Conservation (phyloP, 202 grass and related monocot species). For the Zizania palustris region DNA sequence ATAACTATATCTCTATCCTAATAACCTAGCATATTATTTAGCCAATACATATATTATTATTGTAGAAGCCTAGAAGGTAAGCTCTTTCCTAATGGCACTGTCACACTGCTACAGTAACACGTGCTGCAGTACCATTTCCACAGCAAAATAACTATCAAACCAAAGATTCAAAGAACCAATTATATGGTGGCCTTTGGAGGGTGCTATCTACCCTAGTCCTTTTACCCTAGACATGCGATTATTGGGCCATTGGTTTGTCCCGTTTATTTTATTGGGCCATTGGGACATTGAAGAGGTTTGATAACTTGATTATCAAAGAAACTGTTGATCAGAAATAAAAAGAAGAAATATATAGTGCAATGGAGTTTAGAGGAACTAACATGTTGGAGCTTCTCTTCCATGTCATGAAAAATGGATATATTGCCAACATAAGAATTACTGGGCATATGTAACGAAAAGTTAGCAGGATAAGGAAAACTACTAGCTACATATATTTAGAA, state of each 20-base stretch:
- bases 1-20: no score
- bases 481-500: conserved; percentile 10
- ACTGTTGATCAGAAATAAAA: conserved; percentile 10
- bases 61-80: no score
- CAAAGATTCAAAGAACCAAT: background rate
- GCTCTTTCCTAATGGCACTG: no score
- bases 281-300: background rate
- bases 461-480: conserved; percentile 29
- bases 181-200: conserved; percentile 25
- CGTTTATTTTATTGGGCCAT: background rate
- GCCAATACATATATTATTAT: no score
- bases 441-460: conserved; percentile 42
- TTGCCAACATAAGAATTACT: conserved; percentile 95
- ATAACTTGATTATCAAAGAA: conserved; percentile 6
- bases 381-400: conserved; percentile 83
- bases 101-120: no score
- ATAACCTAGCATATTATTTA: no score
- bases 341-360: conserved; percentile 27
- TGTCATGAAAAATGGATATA: conserved; percentile 71
- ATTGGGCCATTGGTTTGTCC: background rate
- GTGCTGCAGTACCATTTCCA: no score
- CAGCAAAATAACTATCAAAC: conserved; percentile 1
- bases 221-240: background rate
- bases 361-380: conserved; percentile 49
- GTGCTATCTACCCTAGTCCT: background rate